phyloP scores from a whole-genome alignment of 129 eudicot genomes.

The Lonicera japonica region DNA sequence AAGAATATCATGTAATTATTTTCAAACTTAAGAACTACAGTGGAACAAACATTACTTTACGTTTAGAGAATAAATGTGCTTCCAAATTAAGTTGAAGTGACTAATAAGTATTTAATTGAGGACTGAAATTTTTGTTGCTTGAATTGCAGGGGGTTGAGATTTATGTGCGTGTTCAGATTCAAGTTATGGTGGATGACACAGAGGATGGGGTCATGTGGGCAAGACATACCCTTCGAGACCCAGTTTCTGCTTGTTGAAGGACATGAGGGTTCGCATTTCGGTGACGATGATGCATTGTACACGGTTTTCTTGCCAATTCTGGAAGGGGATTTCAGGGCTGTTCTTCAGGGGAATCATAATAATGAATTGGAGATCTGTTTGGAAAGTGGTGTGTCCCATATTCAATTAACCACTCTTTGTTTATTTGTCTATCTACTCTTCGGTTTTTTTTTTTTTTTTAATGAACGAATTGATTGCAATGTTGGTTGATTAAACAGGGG shows the following conservation, averaged over 20 bases:
- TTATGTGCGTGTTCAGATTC: conserved; percentile 80
- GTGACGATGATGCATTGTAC: conserved; percentile 35
- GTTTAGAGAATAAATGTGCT: no score
- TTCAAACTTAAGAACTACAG: no score
- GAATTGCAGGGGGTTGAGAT: conserved; percentile 66
- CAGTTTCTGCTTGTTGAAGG: conserved; percentile 75
- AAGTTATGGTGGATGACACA: conserved; percentile 98
- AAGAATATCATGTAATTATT: no score
- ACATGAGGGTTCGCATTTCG: conserved; percentile 36
- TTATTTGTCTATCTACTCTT: neutral
- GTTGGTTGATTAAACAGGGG: conserved; percentile 43
- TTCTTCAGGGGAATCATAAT: conserved; percentile 70
- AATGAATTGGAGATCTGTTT: conserved; percentile 78
- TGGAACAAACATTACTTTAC: no score
- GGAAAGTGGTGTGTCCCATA: conserved; percentile 64
- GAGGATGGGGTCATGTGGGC: conserved; percentile 76
- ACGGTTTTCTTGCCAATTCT: conserved; percentile 86
- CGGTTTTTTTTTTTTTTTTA: neutral
- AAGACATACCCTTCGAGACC: conserved; percentile 80
- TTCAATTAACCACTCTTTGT: neutral
- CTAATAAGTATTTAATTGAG: neutral
- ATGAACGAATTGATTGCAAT: neutral
- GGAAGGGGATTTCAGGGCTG: conserved; percentile 95
- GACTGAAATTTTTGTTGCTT: neutral
- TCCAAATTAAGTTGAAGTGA: no score